Evolutionary conservation across 257 asterid genomes (phyloP).

Genomic region (Jacaranda mimosifolia): DNA sequence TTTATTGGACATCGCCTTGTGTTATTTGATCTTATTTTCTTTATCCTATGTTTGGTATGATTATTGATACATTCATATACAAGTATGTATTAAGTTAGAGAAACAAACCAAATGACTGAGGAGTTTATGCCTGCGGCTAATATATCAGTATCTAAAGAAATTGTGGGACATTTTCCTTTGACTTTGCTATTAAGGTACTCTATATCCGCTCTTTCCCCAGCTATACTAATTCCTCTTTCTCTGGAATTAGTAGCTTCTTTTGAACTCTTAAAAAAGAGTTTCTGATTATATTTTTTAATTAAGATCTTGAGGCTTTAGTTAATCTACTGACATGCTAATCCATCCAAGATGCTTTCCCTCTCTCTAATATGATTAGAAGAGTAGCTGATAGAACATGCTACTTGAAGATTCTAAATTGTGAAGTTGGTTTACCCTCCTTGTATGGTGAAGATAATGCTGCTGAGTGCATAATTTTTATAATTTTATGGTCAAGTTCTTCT

Average conservation of each 20-base stretch:
- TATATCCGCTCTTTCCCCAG: conserved; percentile 34
- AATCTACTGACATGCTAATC: conserved; percentile 3
- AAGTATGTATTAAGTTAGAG: too few relatives aligned
- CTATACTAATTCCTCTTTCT: conserved; percentile 19
- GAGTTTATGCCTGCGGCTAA: conserved; percentile 27
- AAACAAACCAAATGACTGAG: too few relatives aligned
- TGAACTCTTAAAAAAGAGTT: conserved; percentile 7
- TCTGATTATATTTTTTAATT: conserved; percentile 14
- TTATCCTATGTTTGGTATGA: too few relatives aligned
- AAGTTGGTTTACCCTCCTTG: conserved; percentile 10
- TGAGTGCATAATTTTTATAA: conserved; percentile 17
- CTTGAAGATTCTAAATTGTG: conserved; percentile 12
- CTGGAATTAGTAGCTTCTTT: conserved; percentile 17
- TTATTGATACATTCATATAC: too few relatives aligned
- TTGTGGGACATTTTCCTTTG: conserved; percentile 82
- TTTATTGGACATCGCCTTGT: conserved; percentile 20
- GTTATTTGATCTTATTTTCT: neutral
- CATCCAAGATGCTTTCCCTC: conserved; percentile 23
- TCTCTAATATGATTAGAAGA: too few relatives aligned
- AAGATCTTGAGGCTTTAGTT: conserved; percentile 6
- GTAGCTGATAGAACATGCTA: conserved; percentile 6
- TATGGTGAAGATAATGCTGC: conserved; percentile 21
- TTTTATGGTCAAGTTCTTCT: conserved; percentile 25
- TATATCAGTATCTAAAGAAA: conserved; percentile 89
- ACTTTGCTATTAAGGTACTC: conserved; percentile 81